Percentiles rank a stretch among this genome's conserved stretches.
phyloP scores from a whole-genome alignment of 2,329 filamentous ascomycete genomes.

The Cylindrodendrum hubeiense region DNA sequence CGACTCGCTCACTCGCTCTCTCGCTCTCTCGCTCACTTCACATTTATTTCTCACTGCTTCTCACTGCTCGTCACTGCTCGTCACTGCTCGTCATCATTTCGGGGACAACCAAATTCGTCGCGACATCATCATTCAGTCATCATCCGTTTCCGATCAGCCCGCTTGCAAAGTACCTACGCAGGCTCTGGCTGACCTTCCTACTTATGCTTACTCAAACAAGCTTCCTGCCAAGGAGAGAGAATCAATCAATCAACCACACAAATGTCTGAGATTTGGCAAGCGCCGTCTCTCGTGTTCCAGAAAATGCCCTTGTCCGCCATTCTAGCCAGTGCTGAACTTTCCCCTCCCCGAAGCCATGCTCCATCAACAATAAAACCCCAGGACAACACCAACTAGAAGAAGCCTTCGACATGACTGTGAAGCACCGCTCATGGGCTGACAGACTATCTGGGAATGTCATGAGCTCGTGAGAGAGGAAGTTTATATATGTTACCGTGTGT shows the following conservation, averaged over 20 bases:
- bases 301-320: slow-evolving; percentile 36
- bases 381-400: slow-evolving; percentile 36
- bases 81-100: slow-evolving; percentile 21
- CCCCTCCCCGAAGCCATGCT: slow-evolving; percentile 38
- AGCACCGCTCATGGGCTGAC: slow-evolving; percentile 36
- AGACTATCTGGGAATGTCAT: slow-evolving; percentile 45
- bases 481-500: slow-evolving; percentile 46
- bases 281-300: slow-evolving; percentile 33
- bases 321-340: slow-evolving; percentile 45
- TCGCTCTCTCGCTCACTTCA: background rate
- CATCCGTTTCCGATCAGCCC: slow-evolving; percentile 44
- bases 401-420: slow-evolving; percentile 38
- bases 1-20: background rate
- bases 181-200: slow-evolving; percentile 36
- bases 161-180: slow-evolving; percentile 44
- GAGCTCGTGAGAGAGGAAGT: slow-evolving; percentile 52
- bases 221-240: slow-evolving; percentile 38
- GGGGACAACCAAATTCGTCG: slow-evolving; percentile 41
- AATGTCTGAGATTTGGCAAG: slow-evolving; percentile 37
- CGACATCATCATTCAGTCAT: slow-evolving; percentile 48
- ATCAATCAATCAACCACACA: slow-evolving; percentile 33
- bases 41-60: background rate
- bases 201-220: slow-evolving; percentile 44
- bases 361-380: slow-evolving; percentile 30
- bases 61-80: background rate